Evolutionary conservation across 1,284 basidiomycete species (phyloP).

Genomic region (Malassezia psittaci): DNA sequence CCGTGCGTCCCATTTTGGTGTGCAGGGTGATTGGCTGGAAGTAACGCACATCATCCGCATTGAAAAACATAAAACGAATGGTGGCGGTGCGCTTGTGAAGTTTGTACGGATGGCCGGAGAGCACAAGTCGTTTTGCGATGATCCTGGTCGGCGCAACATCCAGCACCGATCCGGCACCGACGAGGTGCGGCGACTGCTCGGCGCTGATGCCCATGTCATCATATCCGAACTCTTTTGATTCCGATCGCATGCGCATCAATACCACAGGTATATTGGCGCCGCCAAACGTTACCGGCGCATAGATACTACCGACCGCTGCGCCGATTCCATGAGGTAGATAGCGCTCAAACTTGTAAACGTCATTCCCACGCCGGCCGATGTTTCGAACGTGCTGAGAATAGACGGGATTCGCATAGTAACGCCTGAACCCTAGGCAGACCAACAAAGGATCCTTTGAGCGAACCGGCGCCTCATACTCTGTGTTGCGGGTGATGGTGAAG

Average conservation of each 20-base stretch:
- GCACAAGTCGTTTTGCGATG: constrained; percentile 79
- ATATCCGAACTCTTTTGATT: constrained; percentile 34
- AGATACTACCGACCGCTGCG: constrained; percentile 61
- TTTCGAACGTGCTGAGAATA: constrained; percentile 73
- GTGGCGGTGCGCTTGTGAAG: constrained; percentile 96
- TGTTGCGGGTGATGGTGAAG: constrained; percentile 87
- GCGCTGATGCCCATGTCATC: constrained; percentile 38
- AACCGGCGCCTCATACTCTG: constrained; percentile 78
- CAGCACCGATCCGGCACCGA: constrained; percentile 79
- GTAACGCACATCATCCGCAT: constrained; percentile 82
- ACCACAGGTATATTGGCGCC: constrained; percentile 48
- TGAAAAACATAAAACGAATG: constrained; percentile 98
- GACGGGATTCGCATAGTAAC: constrained; percentile 71
- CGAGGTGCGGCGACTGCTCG: constrained; percentile 55
- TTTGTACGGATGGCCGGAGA: constrained; percentile 93
- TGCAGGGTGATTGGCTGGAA: constrained; percentile 85
- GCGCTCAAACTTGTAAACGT: constrained; percentile 94
- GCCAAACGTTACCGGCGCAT: constrained; percentile 81
- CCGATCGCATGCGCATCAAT: constrained; percentile 25
- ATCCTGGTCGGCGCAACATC: constrained; percentile 73
- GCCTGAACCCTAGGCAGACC: constrained; percentile 76
- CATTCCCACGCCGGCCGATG: constrained; percentile 80
- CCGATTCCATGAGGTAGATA: constrained; percentile 67
- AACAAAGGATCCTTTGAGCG: constrained; percentile 88
- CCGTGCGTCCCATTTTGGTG: constrained; percentile 83